Conservation (phyloP, 441 rosid genomes). For the Jatropha podagrica region DNA sequence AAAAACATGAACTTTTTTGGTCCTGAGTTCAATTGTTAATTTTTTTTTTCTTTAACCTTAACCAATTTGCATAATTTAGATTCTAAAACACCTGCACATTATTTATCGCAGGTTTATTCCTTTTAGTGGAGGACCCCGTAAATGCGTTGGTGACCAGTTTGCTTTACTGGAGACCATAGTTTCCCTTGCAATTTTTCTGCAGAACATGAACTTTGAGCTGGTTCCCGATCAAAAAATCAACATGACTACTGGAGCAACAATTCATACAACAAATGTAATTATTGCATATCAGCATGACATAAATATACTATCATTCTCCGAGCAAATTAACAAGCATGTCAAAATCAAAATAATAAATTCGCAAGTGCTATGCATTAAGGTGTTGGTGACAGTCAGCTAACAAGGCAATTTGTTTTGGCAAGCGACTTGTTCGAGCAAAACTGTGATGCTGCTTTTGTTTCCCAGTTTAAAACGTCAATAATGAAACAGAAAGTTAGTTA, state of each 20-base stretch:
- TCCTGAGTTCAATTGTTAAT: neutral
- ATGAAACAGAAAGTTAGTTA: neutral
- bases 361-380: neutral
- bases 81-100: slow-evolving; percentile 6
- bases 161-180: slow-evolving; percentile 85
- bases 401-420: neutral
- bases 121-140: slow-evolving; percentile 93
- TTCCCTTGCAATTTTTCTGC: slow-evolving; percentile 71
- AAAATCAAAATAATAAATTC: neutral
- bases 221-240: slow-evolving; percentile 83
- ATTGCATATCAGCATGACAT: neutral
- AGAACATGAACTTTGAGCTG: slow-evolving; percentile 69
- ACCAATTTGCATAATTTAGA: neutral
- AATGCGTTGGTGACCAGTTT: slow-evolving; percentile 94
- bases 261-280: slow-evolving; percentile 80
- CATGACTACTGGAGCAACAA: slow-evolving; percentile 98
- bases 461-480: neutral
- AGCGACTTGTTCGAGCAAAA: neutral
- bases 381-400: neutral
- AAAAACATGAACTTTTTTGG: neutral
- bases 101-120: slow-evolving; percentile 64
- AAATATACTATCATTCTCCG: slow-evolving; percentile 6
- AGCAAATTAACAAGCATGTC: neutral
- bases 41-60: neutral
- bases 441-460: neutral